These are phyloP conservation scores for Podochytrium sp. DNA, from an alignment of 192 early-diverging fungal species.

Conservation along the genomic window DNA sequence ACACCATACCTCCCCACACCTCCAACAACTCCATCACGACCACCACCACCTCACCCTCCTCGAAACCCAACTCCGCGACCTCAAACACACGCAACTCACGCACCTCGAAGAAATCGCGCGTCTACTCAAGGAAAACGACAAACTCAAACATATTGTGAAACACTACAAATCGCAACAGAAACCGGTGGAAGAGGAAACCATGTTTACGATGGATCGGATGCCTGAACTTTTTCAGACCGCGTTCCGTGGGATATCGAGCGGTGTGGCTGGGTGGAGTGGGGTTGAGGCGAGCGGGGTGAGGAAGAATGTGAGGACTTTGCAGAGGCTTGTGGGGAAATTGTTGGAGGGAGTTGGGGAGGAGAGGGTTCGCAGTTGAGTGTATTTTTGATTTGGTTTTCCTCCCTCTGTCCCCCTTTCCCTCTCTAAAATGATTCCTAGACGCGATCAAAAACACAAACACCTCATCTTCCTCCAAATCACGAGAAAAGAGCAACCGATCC, in stretches of 20 bases:
- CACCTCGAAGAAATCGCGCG: slow-evolving; percentile 41
- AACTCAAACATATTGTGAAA: slow-evolving; percentile 45
- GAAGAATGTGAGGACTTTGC: slow-evolving; percentile 8
- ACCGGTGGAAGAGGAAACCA: background rate
- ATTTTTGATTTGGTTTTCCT: background rate
- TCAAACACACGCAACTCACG: slow-evolving; percentile 26
- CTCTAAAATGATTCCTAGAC: background rate
- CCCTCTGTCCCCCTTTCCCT: background rate
- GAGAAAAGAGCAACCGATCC: background rate
- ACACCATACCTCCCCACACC: background rate
- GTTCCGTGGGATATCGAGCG: background rate
- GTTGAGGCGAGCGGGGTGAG: background rate
- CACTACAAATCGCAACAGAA: slow-evolving; percentile 25
- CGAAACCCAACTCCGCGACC: slow-evolving; percentile 15
- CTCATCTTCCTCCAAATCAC: background rate
- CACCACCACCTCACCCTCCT: background rate
- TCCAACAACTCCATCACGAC: background rate
- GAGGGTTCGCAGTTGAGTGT: background rate
- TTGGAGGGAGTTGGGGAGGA: background rate
- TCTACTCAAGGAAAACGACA: slow-evolving; percentile 51
- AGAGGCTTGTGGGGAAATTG: slow-evolving; percentile 1
- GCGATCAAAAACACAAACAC: background rate
- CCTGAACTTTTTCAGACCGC: slow-evolving; percentile 1
- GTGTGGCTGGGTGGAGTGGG: background rate
- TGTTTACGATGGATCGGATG: background rate